Base-by-base conservation (phyloP, 176 grass and related monocot species). In the Carex scoparia region DNA sequence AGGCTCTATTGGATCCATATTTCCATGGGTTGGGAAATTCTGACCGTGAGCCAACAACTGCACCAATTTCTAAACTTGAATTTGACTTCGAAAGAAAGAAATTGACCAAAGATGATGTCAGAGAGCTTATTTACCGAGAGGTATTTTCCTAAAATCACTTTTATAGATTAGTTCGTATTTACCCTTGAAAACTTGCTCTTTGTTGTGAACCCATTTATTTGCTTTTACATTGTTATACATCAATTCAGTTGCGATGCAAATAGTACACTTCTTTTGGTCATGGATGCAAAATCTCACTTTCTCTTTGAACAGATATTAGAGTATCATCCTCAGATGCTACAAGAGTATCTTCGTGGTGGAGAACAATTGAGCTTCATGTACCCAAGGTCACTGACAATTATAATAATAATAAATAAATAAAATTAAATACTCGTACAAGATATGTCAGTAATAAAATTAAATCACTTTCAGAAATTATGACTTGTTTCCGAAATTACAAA, bases 71-170 rank as follows among this genome's bases (percentile, higher is more conserved):
- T 2, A 97, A 86, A 90, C 84, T 97, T 60, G 94, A 97, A 38
- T 97, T 97, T 93, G 94, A 97, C 19, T 97, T 97, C 60, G 94
- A 97, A 79, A 91, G 90, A 84, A 92, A 92, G 51, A 97, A 97
- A 87, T 81, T 97, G 49, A 62, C 89, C 62, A 97, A 89, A 88
- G 94, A 97, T 82, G 94, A 97, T 87, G 90, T 97, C 23, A 91
- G 87, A 16, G 94, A 97, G 66, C 57, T 97, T 65, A 97, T 97
- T 82, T 97, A 97, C 57, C 81, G 89, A 87, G 94, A 97, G 92
- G 94, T 93, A 87, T 3, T 18, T n/a, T 54, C 71, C n/a, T 32
- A 71, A 54, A 63, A 81, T 40, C 75, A 9, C 69, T 10, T 0
- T 69, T 14, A 32, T 32, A 11, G 15, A 9, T 48, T 48, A 11